phyloP scores from a whole-genome alignment of 371 early-diverging fungal genomes.

The Dinochytrium kinnereticum region DNA sequence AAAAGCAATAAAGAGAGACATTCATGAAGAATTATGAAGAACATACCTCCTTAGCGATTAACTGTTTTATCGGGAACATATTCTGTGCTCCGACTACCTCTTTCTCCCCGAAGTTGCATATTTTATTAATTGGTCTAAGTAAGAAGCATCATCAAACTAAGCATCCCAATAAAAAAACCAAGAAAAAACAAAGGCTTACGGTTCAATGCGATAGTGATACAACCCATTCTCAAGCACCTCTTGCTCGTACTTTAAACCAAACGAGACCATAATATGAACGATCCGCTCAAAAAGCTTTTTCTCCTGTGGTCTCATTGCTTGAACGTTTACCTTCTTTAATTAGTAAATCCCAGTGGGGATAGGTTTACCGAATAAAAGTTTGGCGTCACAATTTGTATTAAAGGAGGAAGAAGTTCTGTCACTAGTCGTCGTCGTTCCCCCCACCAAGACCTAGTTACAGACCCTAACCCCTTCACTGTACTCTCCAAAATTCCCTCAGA shows the following conservation, averaged over 20 bases:
- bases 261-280: slow-evolving; percentile 74
- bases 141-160: neutral
- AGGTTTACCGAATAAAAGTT: slow-evolving; percentile 68
- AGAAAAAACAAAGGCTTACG: slow-evolving; percentile 64
- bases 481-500: slow-evolving; percentile 59
- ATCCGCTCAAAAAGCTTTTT: slow-evolving; percentile 62
- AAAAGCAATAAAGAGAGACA: too few relatives aligned
- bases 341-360: neutral
- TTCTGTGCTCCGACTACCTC: slow-evolving; percentile 21
- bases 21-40: too few relatives aligned
- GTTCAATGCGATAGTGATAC: slow-evolving; percentile 73
- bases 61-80: slow-evolving; percentile 75
- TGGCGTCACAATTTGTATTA: slow-evolving; percentile 80
- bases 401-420: slow-evolving; percentile 66
- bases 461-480: slow-evolving; percentile 4
- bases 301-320: slow-evolving; percentile 77
- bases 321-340: slow-evolving; percentile 67
- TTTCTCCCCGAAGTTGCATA: slow-evolving; percentile 2
- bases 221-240: slow-evolving; percentile 71
- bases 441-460: slow-evolving; percentile 25
- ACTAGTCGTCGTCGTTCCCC: slow-evolving; percentile 39
- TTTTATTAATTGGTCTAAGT: slow-evolving; percentile 39
- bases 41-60: slow-evolving; percentile 76
- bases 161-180: neutral
- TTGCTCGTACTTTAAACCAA: slow-evolving; percentile 75